Conservation (phyloP, 345 rosid species). For the Bretschneidera sinensis region DNA sequence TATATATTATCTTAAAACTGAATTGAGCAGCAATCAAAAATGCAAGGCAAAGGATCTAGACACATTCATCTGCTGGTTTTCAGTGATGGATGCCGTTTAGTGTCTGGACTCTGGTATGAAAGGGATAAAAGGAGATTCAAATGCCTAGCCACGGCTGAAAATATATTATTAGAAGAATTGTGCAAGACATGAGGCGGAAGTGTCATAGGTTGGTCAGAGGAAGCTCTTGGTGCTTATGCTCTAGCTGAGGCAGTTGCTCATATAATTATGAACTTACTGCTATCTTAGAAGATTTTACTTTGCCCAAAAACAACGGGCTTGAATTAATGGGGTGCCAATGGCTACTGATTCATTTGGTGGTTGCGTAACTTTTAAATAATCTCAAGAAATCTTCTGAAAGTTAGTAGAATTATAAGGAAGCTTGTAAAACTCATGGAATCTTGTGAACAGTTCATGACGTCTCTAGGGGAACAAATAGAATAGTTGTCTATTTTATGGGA, state of each 20-base stretch:
- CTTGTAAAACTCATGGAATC: not conserved
- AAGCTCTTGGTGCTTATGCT: not conserved
- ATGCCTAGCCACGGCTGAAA: too few species aligned
- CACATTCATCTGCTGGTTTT: not conserved
- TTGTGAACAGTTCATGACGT: not conserved
- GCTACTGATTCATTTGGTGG: not conserved
- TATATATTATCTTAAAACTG: too few species aligned
- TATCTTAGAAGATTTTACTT: not conserved
- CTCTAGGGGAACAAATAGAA: not conserved
- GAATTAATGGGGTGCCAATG: not conserved
- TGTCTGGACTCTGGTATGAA: too few species aligned
- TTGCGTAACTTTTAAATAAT: not conserved
- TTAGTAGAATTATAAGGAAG: not conserved
- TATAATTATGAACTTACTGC: not conserved
- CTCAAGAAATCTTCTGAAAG: not conserved
- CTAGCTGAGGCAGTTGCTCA: not conserved
- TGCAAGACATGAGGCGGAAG: not conserved
- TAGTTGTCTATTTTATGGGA: not conserved
- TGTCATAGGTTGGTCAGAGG: not conserved
- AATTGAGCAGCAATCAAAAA: too few species aligned
- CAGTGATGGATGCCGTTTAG: not conserved
- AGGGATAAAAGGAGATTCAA: too few species aligned
- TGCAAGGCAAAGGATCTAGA: not conserved
- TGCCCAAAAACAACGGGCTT: not conserved
- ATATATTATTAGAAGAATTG: not conserved